phyloP scores from a whole-genome alignment of 164 flowering plant genomes.

The Magnolia sinica region DNA sequence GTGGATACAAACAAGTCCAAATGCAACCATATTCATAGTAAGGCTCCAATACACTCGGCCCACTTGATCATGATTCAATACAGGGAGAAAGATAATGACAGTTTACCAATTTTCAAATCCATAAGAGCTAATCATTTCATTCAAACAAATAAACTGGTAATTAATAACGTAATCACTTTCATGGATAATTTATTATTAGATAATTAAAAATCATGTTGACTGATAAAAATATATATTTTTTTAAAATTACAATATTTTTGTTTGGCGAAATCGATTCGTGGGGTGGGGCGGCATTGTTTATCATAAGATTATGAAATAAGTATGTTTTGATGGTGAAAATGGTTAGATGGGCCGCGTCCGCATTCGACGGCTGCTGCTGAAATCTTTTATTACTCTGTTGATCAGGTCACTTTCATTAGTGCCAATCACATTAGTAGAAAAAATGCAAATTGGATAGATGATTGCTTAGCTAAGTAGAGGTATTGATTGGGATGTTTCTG shows the following conservation, averaged over 20 bases:
- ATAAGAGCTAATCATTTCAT: background rate
- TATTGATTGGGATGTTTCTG: too few species aligned
- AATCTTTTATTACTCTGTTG: background rate
- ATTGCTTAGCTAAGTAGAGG: background rate
- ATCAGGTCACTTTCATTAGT: background rate
- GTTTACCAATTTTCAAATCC: background rate
- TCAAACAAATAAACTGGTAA: background rate
- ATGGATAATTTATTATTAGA: background rate
- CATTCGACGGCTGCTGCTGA: background rate
- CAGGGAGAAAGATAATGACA: background rate
- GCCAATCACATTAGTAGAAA: background rate
- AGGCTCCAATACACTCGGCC: background rate
- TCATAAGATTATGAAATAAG: background rate
- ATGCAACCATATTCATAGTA: background rate
- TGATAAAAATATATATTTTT: too few species aligned
- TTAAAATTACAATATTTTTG: background rate
- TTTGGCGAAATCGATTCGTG: background rate
- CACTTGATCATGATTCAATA: background rate
- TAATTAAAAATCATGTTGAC: background rate
- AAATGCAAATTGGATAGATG: background rate
- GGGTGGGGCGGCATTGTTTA: background rate
- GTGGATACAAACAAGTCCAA: too few species aligned
- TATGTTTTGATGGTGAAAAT: background rate
- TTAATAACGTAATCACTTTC: too few species aligned
- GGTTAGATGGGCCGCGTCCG: background rate